Evolutionary conservation across 768 basidiomycete genomes (phyloP), one percentile per base, ranked within the genome.

Genomic region (Lactarius indigo): DNA sequence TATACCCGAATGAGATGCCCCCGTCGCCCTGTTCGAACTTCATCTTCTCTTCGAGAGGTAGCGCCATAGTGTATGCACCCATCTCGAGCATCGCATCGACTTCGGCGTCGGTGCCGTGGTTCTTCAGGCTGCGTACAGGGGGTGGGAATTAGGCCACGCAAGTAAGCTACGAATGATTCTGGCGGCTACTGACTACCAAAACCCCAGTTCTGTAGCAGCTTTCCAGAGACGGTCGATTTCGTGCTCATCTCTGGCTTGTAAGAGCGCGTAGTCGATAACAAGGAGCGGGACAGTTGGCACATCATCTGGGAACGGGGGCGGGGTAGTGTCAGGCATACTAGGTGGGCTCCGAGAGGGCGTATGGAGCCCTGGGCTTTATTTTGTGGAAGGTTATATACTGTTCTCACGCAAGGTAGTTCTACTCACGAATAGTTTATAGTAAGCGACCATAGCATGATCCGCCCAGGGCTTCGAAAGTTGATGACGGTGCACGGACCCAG

Each of bases 161-260:
- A 8, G n/a, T 44, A 44, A 31, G 17, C 15, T 30, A 44, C 15
- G 18, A 9, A n/a, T n/a, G 20, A 23, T 28, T 26, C 54, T 20
- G n/a, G 17, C 20, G 37, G n/a, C n/a, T 33, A 81, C 82, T 71
- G 71, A 83, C 81, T 84, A 85, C 80, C 84, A 85, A 74, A 85
- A 85, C 2, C 84, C 84, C 13, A 84, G 75, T 31, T 76, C 75
- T 0, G 80, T 82, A 20, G 82, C 80, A 0, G 83, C 83, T 31
- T 79, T 72, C 80, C 81, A 84, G 26, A 85, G 77, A 61, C 72
- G 76, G 9, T 80, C 76, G 9, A 80, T 72, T 72, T 83, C 83
- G 2, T 64, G 64, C 13, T 71, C n/a, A 39, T 82, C 76, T 1
- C 79, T 72, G 0, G 70, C 70, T 31, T 74, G 74, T 35, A 85